Conservation (phyloP, 345 rosid species). For the Barbarea vulgaris region DNA sequence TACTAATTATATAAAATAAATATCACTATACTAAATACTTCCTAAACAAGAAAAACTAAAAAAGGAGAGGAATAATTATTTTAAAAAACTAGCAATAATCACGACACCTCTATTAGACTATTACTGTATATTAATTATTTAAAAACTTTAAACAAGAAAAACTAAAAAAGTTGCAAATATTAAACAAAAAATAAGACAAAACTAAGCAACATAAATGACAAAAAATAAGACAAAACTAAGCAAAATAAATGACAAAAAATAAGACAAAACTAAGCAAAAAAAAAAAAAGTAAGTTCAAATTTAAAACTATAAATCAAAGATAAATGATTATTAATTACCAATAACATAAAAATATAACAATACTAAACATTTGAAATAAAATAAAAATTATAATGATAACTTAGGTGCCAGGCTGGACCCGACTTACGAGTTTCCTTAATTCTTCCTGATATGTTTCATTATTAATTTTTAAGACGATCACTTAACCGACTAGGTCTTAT, state of each 20-base stretch:
- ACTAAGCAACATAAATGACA: background rate
- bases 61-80: no score
- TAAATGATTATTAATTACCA: background rate
- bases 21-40: background rate
- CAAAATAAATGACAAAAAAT: no score
- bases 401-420: background rate
- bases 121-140: no score
- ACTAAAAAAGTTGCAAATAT: background rate
- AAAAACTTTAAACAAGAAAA: background rate
- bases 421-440: background rate
- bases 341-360: background rate
- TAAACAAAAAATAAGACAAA: background rate
- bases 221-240: background rate
- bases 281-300: no score
- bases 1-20: no score
- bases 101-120: background rate
- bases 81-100: no score
- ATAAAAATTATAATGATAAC: no score
- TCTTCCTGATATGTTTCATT: background rate
- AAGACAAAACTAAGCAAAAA: no score
- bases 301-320: background rate
- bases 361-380: no score
- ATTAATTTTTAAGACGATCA: background rate
- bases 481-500: background rate
- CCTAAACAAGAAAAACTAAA: no score